Evolutionary conservation across 73 alveolate species (phyloP), one percentile per base, ranked within the genome.

Genomic region (Paraurostyla sp.): DNA sequence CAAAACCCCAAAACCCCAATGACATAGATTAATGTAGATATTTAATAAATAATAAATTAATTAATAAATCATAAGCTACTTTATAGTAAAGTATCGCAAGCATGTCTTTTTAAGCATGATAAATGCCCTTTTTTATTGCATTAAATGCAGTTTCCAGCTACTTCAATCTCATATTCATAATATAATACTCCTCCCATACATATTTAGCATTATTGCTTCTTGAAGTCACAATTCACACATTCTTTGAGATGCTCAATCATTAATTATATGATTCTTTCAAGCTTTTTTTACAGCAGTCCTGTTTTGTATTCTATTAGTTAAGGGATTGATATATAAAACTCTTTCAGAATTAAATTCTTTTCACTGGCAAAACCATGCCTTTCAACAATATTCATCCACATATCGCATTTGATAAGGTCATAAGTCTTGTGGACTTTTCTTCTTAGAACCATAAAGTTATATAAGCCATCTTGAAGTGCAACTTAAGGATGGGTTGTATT

Each of bases 351-450:
- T 36, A 69, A 38, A 23, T 69, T 69, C 23, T 69, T 69, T 38
- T 69, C 84, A 18, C 84, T 23, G 3, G 84, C 84, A 43, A 69
- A 69, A 2, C 84, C 84, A 41, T 43, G 29, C 23, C 38, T 69
- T 23, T 69, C 84, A 13, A 69, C 45, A 38, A 69, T 43, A 16
- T 69, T 38, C 84, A 41, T 38, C 84, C 63, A 41, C 7, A 2
- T 2, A 69, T 69, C 59, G 23, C 84, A 69, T 69, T 43, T 69
- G 36, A 69, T 16, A 13, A 41, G 18, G 27, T 69, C 84, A 40
- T 38, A 69, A 13, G 38, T 18, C 23, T 69, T 69, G 38, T 69
- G 84, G 23, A 69, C n/a, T 32, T 69, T 69, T 41, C 84, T 69
- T 69, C 84, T 38, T 23, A 43, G 16, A 6, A 69, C 22, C 84